Evolutionary conservation across 495 filamentous ascomycete genomes (phyloP).

Genomic region (Hypoxylon fragiforme): DNA sequence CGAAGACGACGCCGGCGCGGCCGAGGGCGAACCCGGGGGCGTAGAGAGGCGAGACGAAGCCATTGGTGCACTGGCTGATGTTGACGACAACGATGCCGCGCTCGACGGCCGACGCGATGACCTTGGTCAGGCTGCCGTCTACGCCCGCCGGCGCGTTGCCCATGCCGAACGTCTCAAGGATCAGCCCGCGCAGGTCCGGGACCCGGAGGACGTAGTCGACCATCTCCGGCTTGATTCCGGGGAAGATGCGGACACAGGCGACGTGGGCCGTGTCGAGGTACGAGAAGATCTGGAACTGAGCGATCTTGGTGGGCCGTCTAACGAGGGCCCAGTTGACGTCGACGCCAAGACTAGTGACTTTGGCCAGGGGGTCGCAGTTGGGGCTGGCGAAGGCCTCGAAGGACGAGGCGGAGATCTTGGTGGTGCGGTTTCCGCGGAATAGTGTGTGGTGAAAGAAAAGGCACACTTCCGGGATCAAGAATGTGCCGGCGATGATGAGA

Average conservation of each 20-base stretch:
- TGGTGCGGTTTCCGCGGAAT: constrained; percentile 88
- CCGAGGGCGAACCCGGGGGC: constrained; percentile 87
- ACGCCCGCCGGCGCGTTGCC: constrained; percentile 88
- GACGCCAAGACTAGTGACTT: constrained; percentile 76
- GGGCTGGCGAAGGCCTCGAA: constrained; percentile 88
- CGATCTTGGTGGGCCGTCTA: constrained; percentile 70
- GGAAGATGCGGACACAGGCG: constrained; percentile 91
- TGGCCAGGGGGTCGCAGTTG: constrained; percentile 78
- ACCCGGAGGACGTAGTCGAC: constrained; percentile 82
- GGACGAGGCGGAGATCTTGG: constrained; percentile 84
- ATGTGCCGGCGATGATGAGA: constrained; percentile 92
- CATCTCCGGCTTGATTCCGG: constrained; percentile 94
- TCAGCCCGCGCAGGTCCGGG: constrained; percentile 77
- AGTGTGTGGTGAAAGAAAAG: constrained; percentile 93
- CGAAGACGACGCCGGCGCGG: constrained; percentile 88
- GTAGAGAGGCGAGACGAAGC: constrained; percentile 88
- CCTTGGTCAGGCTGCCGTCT: constrained; percentile 80
- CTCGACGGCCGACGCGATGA: constrained; percentile 74
- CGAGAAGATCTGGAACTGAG: constrained; percentile 75
- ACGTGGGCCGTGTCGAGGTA: constrained; percentile 86
- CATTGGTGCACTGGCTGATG: constrained; percentile 87
- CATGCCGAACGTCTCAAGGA: constrained; percentile 94
- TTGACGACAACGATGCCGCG: constrained; percentile 89
- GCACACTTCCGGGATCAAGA: constrained; percentile 94
- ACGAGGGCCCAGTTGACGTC: constrained; percentile 85